A percentile compares a stretch with the other conserved stretches of the same genome.
Conservation (phyloP, 352 stramenopile genomes). For the Phytophthora sansomeana region DNA sequence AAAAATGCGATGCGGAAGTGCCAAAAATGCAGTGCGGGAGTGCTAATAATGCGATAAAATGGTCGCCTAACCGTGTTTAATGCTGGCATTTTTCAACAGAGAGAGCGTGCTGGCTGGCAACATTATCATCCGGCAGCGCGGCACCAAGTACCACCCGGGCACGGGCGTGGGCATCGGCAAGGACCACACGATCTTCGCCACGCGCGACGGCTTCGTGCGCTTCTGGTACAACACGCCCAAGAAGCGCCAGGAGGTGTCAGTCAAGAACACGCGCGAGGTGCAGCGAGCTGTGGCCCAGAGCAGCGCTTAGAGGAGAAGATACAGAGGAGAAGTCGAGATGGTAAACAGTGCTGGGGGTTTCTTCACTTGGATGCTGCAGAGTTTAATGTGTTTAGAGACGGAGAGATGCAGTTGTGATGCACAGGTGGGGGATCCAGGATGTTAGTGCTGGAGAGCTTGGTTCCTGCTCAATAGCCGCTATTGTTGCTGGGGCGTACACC, state of each 20-base stretch:
- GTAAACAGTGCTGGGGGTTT: slow-evolving; percentile 21
- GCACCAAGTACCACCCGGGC: slow-evolving; percentile 95
- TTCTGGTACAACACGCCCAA: slow-evolving; percentile 92
- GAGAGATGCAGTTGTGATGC: no score
- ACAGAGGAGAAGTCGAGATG: slow-evolving; percentile 1
- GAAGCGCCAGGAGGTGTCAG: slow-evolving; percentile 88
- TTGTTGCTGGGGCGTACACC: no score
- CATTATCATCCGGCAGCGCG: slow-evolving; percentile 98
- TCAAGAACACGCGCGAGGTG: slow-evolving; percentile 78
- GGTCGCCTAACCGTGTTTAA: not conserved
- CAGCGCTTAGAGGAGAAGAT: slow-evolving; percentile 39
- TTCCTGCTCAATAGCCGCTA: no score
- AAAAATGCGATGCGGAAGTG: no score
- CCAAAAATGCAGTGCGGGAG: no score
- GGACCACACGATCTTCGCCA: slow-evolving; percentile 95
- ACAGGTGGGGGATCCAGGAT: no score
- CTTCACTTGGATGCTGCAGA: slow-evolving; percentile 12
- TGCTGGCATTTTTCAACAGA: slow-evolving; percentile 40
- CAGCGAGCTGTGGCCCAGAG: slow-evolving; percentile 42
- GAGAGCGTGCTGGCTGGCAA: slow-evolving; percentile 93
- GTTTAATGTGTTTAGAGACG: slow-evolving; percentile 5
- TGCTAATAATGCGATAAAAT: no score
- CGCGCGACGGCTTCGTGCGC: slow-evolving; percentile 86
- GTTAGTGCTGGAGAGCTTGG: no score
- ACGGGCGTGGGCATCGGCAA: slow-evolving; percentile 95